Base-by-base conservation (phyloP, 352 stramenopile species). In the Phytophthora pistaciae region DNA sequence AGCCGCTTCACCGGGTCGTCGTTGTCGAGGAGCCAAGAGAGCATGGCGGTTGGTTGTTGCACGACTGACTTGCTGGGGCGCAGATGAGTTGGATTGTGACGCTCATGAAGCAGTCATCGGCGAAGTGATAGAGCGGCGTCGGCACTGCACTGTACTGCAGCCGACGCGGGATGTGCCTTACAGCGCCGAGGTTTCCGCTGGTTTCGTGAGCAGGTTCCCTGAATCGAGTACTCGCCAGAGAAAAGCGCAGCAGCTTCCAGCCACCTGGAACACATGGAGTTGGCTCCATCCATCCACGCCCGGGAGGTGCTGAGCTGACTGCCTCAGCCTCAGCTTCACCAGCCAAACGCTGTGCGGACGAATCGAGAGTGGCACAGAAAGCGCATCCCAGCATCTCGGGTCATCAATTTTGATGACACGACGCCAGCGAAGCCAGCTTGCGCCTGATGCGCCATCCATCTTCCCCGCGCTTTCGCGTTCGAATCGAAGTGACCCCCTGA, bases 1-100 rank as follows among this genome's bases (percentile, higher is more conserved):
- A 75, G 29, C 33, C 71, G 67, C 52, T 73, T 75, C 53, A 79
- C 10, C 18, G 72, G 67, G 49, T 79, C 72, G 20, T 79, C 62
- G 46, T 27, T 65, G 36, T 70, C 52, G 8, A 79, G 64, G 40
- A 79, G 46, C 66, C 62, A 79, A 6, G 36, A 13, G n/a, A 79
- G 36, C 72, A 75, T 79, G 55, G 3, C 36, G 27, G 14, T 20
- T 23, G 20, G 16, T 53, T 16, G 20, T 13, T 25, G 46, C 42
- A 21, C 16, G 46, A 16, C 46, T 25, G 16, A 46, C 58, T 78
- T 78, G 56, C 27, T 52, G 49, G 20, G 13, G 18, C 54, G 33
- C 20, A 54, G 71, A 27, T 59, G 71, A 66, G 61, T 69, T 75
- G 23, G 49, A 66, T 75, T 75, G 44, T 78, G 66, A 61, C 53